Evolutionary conservation across 2,329 filamentous ascomycete genomes (phyloP), one percentile per base, ranked within the genome.

Genomic region (Trichoderma gracile): DNA sequence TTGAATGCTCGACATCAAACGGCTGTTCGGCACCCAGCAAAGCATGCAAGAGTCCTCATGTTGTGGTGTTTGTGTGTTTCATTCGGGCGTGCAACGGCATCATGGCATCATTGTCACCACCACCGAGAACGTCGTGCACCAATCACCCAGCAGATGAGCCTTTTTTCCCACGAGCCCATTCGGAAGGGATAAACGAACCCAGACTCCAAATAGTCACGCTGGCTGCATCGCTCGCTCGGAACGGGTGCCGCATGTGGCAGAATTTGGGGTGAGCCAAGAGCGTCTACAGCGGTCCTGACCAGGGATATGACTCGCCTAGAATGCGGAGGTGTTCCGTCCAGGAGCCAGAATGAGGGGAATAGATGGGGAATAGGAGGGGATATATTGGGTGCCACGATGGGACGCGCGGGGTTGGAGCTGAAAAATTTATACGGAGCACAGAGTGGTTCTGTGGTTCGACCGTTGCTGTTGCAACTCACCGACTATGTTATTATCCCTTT

Each of bases 231-330:
- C 33, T 33, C 23, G 23, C 12, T 61, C 43, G 40, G 43, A 49
- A 45, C 38, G 47, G 30, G 25, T 52, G 23, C n/a, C 43, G n/a
- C 47, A 10, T 42, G 19, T n/a, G 3, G 8, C 14, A 5, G 58
- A 61, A 53, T 43, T 25, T 38, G 47, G 25, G 19, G n/a, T n/a
- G 47, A 53, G 38, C 46, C 46, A 42, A 42, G 49, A 52, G 46
- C 57, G 30, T 33, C 30, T 33, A 33, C 30, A 33, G 30, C 21
- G n/a, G n/a, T n/a, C 14, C 25, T 61, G 58, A 53, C 57, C 17
- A 45, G 57, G 57, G 47, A 19, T 43, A 33, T 61, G 57, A 61
- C 47, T 61, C 40, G 58, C 52, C 25, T 17, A 30, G 40, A 42
- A 19, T 61, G 58, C 33, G 25, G 55, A 58, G 55, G n/a, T 14